Base-by-base conservation (phyloP, 805 yeast genomes). In the Kluyveromyces dobzhanskii region DNA sequence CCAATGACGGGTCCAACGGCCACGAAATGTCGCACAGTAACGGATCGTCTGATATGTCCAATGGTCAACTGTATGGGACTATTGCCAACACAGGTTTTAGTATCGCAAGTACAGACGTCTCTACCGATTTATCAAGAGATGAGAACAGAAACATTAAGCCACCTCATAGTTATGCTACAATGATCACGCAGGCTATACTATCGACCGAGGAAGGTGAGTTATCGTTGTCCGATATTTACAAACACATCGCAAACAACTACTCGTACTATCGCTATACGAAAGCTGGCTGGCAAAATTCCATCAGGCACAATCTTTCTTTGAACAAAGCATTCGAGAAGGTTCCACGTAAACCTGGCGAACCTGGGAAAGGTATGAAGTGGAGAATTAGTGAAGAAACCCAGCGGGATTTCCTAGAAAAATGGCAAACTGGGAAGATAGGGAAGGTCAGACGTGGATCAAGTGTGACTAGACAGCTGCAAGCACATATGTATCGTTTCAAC, bases 311-410 rank as follows among this genome's bases (percentile, higher is more conserved):
- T 59, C 66, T 92, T 40, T 87, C 97, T 2, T 69, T 92, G 43
- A 92, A 92, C 63, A 92, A 90, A 66, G 97, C 98, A 12, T 92
- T 92, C 65, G 97, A 90, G 54, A 92, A 92, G 64, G 97, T 90
- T 17, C 96, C 97, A 30, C 73, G 99, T 54, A 76, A 84, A 56
- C 88, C 95, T 23, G 82, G 86, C 59, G 97, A 92, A 64, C 97
- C 97, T 0, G 98, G 99, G 13, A 92, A 92, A 61, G 97, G 98
- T 47, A 90, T 92, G 94, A 92, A 92, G 64, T 92, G 99, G 99
- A 94, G 87, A 64, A 88, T 92, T 43, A 78, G 87, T 46, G 92
- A 85, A 30, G 66, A 78, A 35, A 90, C 83, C 59, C 80, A 82
- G 52, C 79, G 78, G 32, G 98, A 92, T 47, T 88, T 88, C 53